Evolutionary conservation across 805 yeast species (phyloP).

Genomic region (Yamadazyma ubonensis): DNA sequence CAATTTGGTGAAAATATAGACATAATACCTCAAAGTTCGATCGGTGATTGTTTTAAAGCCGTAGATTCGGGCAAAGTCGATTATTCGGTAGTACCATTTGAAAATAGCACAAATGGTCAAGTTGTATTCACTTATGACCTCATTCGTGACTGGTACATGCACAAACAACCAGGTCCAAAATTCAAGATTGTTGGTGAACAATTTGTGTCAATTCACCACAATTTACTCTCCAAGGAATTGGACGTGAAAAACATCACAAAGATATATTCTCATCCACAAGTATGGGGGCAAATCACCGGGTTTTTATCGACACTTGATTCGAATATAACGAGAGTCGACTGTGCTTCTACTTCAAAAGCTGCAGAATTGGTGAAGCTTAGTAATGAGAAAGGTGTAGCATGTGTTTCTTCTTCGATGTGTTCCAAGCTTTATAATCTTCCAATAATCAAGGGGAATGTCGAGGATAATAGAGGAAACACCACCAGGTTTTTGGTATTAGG

Average conservation of each 20-base stretch:
- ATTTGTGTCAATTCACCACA: slow-evolving; percentile 80
- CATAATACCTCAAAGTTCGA: slow-evolving; percentile 40
- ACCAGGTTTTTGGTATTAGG: slow-evolving; percentile 80
- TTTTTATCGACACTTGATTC: slow-evolving; percentile 48
- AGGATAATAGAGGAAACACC: slow-evolving; percentile 73
- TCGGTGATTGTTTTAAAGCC: slow-evolving; percentile 61
- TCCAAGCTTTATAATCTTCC: slow-evolving; percentile 58
- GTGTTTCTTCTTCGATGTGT: slow-evolving; percentile 73
- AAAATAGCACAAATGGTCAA: slow-evolving; percentile 93
- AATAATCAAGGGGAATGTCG: slow-evolving; percentile 55
- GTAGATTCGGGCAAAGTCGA: slow-evolving; percentile 49
- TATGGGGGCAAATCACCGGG: slow-evolving; percentile 85
- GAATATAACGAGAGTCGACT: slow-evolving; percentile 47
- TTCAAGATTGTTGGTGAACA: slow-evolving; percentile 72
- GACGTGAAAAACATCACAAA: slow-evolving; percentile 47
- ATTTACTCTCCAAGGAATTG: slow-evolving; percentile 52
- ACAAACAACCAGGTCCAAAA: slow-evolving; percentile 14
- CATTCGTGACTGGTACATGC: slow-evolving; percentile 61
- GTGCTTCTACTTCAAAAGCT: slow-evolving; percentile 81
- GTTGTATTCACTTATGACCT: slow-evolving; percentile 85
- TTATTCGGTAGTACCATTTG: slow-evolving; percentile 82
- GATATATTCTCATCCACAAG: slow-evolving; percentile 94
- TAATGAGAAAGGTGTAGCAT: slow-evolving; percentile 48
- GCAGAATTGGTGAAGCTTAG: slow-evolving; percentile 58
- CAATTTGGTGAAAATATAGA: slow-evolving; percentile 45